These are phyloP conservation scores for Salix suchowensis DNA, from an alignment of 345 rosid genomes.

Conservation along the genomic window DNA sequence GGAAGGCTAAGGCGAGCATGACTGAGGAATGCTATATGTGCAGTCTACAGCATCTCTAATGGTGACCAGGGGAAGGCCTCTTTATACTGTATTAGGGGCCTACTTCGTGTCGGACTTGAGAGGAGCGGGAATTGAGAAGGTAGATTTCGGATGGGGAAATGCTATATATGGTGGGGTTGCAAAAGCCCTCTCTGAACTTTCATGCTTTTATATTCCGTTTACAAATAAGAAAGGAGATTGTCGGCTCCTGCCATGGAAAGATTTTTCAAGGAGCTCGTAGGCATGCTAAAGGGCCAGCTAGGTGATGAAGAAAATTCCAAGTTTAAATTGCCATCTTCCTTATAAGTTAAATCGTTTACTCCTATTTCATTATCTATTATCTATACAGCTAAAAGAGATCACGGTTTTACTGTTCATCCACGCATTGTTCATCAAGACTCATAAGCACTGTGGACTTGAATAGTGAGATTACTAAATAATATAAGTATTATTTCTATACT, in stretches of 20 bases:
- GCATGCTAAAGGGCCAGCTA: neutral
- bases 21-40: slow-evolving; percentile 7
- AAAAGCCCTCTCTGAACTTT: neutral
- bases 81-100: neutral
- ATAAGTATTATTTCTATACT: too few species aligned
- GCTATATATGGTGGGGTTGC: slow-evolving; percentile 11
- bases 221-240: slow-evolving; percentile 16
- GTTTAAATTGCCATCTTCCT: neutral
- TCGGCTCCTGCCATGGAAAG: slow-evolving; percentile 1
- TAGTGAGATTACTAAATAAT: too few species aligned
- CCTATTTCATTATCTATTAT: too few species aligned
- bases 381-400: too few species aligned
- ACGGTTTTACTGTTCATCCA: too few species aligned
- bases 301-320: neutral
- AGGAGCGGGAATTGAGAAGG: neutral
- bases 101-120: neutral
- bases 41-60: slow-evolving; percentile 12
- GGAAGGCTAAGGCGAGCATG: slow-evolving; percentile 16
- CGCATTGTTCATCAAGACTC: too few species aligned
- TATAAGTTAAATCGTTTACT: neutral
- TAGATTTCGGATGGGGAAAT: slow-evolving; percentile 26
- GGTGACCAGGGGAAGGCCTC: slow-evolving; percentile 4
- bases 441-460: too few species aligned
- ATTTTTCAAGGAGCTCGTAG: slow-evolving; percentile 7
- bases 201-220: neutral